These are phyloP conservation scores for Arthroderma sp. DNA, from an alignment of 2,329 filamentous ascomycete genomes.

Conservation along the genomic window DNA sequence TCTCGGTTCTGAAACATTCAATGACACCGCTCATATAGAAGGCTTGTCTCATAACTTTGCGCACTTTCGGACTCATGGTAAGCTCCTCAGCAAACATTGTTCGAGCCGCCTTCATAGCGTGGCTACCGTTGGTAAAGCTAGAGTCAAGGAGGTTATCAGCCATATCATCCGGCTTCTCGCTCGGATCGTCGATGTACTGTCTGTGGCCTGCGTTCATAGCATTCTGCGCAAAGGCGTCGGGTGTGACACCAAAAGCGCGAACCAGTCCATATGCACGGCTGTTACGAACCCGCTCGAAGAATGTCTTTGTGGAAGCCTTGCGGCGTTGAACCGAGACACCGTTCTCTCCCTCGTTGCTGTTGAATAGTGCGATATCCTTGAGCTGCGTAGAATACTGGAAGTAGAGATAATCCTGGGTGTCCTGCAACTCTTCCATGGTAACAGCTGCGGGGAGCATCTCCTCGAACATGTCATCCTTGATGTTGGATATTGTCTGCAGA, in stretches of 20 bases:
- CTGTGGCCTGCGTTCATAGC: conserved; percentile 66
- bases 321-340: conserved; percentile 60
- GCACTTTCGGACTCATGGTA: conserved; percentile 73
- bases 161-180: conserved; percentile 68
- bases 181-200: conserved; percentile 72
- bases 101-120: conserved; percentile 67
- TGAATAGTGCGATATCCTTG: conserved; percentile 60
- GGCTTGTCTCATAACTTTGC: conserved; percentile 69
- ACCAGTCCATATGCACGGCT: conserved; percentile 72
- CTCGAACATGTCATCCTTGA: conserved; percentile 64
- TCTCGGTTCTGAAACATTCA: conserved; percentile 83
- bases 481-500: conserved; percentile 52
- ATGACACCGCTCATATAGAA: conserved; percentile 77
- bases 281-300: conserved; percentile 74
- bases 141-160: conserved; percentile 64
- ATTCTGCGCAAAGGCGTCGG: conserved; percentile 80
- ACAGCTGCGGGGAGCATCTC: conserved; percentile 68
- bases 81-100: conserved; percentile 87
- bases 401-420: conserved; percentile 90
- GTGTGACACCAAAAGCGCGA: conserved; percentile 76
- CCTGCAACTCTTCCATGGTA: conserved; percentile 90
- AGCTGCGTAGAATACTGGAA: conserved; percentile 81
- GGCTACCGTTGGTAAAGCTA: conserved; percentile 62
- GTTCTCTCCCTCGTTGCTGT: conserved; percentile 39
- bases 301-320: conserved; percentile 66